Conservation (phyloP, 2,329 filamentous ascomycete species). For the Exophiala spinifera region DNA sequence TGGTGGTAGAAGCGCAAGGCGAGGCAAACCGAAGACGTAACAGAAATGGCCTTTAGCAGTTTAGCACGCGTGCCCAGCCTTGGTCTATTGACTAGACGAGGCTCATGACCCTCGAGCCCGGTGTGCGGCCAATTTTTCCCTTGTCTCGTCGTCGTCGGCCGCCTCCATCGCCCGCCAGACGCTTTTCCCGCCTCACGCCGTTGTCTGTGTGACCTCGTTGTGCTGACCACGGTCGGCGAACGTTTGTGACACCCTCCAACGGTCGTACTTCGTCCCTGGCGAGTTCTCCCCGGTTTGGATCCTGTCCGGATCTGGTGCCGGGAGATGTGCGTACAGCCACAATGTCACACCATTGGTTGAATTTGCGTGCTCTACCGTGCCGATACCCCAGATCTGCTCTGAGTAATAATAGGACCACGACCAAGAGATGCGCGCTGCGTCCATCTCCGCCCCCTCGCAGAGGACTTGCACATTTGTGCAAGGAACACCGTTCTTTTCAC, state of each 20-base stretch:
- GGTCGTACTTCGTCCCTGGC: too few relatives aligned
- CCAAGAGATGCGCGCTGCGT: too few relatives aligned
- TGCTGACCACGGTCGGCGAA: not conserved
- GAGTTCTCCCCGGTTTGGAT: too few relatives aligned
- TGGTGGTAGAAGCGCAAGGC: not conserved
- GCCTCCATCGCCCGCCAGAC: not conserved
- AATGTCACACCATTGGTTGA: not conserved
- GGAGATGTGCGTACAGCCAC: not conserved
- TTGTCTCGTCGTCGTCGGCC: too few relatives aligned
- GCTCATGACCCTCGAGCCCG: not conserved
- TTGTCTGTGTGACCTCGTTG: not conserved
- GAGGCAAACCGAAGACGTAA: slow-evolving; percentile 21
- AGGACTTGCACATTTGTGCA: too few relatives aligned
- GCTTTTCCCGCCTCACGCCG: not conserved
- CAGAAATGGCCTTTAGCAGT: slow-evolving; percentile 21
- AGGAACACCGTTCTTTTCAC: too few relatives aligned
- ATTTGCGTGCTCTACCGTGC: not conserved
- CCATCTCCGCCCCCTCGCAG: not conserved
- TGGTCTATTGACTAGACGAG: slow-evolving; percentile 3
- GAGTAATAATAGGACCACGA: too few relatives aligned
- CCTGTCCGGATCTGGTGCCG: not conserved
- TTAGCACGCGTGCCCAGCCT: not conserved
- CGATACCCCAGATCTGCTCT: slow-evolving; percentile 1
- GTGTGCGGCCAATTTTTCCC: not conserved
- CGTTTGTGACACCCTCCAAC: too few relatives aligned